Percentiles rank a stretch among this genome's conserved stretches.
Evolutionary conservation across 1,284 basidiomycete genomes (phyloP).

Genomic region (Termitomyces sp.): DNA sequence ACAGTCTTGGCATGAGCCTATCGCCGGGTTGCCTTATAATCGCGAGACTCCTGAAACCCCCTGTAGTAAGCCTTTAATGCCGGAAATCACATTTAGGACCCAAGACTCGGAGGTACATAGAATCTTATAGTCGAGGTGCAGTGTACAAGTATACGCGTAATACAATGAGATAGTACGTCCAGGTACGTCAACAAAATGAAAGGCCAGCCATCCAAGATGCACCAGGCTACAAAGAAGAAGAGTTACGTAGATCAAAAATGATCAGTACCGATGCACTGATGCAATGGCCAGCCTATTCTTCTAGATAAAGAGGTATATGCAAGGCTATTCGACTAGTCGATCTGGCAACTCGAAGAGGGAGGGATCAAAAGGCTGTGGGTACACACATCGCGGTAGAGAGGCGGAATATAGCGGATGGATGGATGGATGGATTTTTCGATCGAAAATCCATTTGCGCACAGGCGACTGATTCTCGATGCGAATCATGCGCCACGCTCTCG

Average conservation of each 20-base stretch:
- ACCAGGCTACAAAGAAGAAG: not conserved
- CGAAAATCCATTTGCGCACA: not conserved
- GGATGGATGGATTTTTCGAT: not conserved
- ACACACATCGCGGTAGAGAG: not conserved
- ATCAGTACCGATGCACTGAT: too few relatives aligned
- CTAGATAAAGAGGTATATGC: not conserved
- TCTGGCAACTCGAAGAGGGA: not conserved
- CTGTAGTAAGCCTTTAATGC: too few relatives aligned
- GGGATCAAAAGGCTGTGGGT: not conserved
- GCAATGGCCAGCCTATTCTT: not conserved
- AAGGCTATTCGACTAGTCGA: too few relatives aligned
- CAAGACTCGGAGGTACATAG: not conserved
- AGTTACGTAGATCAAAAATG: not conserved
- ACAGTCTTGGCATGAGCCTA: too few relatives aligned
- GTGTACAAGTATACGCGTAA: not conserved
- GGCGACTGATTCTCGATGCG: not conserved
- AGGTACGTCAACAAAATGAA: not conserved
- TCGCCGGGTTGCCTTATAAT: too few relatives aligned
- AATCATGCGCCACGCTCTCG: not conserved
- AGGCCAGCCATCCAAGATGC: not conserved
- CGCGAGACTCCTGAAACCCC: too few relatives aligned
- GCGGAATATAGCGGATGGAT: not conserved
- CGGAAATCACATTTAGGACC: not conserved
- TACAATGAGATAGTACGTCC: not conserved
- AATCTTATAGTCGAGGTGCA: not conserved